Conservation (phyloP, 306 rosid species). For the Sesbania bispinosa region DNA sequence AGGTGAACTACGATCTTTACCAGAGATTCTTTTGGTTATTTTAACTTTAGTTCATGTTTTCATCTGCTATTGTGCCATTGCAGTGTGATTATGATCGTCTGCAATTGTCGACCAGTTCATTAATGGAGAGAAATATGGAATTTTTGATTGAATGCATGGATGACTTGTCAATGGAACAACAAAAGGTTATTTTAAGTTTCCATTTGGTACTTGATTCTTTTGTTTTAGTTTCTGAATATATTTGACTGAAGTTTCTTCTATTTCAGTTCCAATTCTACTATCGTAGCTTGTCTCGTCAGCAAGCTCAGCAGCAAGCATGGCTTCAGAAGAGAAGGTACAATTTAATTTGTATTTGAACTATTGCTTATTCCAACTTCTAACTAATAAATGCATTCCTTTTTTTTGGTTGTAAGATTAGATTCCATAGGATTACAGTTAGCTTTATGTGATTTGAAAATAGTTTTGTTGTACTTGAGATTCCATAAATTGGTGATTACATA, state of each 20-base stretch:
- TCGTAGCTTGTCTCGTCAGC: slow-evolving; percentile 84
- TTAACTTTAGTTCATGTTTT: slow-evolving; percentile 12
- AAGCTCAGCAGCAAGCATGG: slow-evolving; percentile 98
- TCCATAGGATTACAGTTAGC: not conserved
- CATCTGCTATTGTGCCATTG: slow-evolving; percentile 12
- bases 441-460: not conserved
- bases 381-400: not conserved
- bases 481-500: not conserved
- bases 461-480: not conserved
- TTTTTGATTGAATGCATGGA: slow-evolving; percentile 98
- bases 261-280: slow-evolving; percentile 83
- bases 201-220: not conserved
- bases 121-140: slow-evolving; percentile 89
- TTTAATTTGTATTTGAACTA: not conserved
- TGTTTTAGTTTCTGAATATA: not conserved
- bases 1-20: slow-evolving; percentile 48
- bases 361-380: not conserved
- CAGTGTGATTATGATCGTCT: slow-evolving; percentile 95
- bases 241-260: slow-evolving; percentile 20
- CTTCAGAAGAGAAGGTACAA: slow-evolving; percentile 93
- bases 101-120: slow-evolving; percentile 77
- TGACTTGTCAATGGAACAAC: slow-evolving; percentile 87
- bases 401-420: not conserved
- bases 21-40: slow-evolving; percentile 4
- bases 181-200: slow-evolving; percentile 58